Base-by-base conservation (phyloP, 441 rosid species). In the Populus hybrid region DNA sequence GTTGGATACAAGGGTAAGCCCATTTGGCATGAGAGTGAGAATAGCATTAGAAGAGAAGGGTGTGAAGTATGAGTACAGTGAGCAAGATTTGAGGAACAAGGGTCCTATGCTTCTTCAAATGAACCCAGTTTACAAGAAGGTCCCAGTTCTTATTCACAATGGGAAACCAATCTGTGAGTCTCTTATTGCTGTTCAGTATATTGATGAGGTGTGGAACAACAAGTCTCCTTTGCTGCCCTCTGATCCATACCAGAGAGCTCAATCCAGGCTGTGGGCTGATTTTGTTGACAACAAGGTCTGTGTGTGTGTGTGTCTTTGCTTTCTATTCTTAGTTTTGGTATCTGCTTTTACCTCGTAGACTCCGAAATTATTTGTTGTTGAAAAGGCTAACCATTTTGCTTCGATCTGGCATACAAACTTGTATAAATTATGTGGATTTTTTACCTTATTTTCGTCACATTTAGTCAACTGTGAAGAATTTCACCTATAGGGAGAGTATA, bases 191-290 rank as follows among this genome's bases (percentile, higher is more conserved):
- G 63, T 83, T 6, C 63, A 80, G 71, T 77, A 80, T 36, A 30
- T 83, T 66, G 83, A 83, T 65, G 81, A 83, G 71, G 61, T 24
- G 1, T 80, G 85, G 81, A 7, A 66, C 10, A 28, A 71, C 8
- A 36, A 73, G 16, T 11, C 69, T 66, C 79, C 83, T 40, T 70
- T 83, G 16, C 5, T 83, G 3, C 79, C 85, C 36, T 53, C 79
- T 18, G 72, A 80, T 53, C 77, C 83, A 66, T 81, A 74, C 66
- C 73, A 32, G 9, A 42, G 81, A 24, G 72, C 85, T 24, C 83
- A 80, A 34, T 79, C 83, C 16, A 59, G 80, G 35, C 78, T 83
- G 40, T 83, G 83, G 86, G 86, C 81, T 65, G 81, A 83, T 69
- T 83, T 70, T 24, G 68, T 75, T 16, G 83, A 84, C 79, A 77